These are phyloP conservation scores for Talaromyces sp. DNA, from an alignment of 2,329 filamentous ascomycete genomes.

Conservation along the genomic window DNA sequence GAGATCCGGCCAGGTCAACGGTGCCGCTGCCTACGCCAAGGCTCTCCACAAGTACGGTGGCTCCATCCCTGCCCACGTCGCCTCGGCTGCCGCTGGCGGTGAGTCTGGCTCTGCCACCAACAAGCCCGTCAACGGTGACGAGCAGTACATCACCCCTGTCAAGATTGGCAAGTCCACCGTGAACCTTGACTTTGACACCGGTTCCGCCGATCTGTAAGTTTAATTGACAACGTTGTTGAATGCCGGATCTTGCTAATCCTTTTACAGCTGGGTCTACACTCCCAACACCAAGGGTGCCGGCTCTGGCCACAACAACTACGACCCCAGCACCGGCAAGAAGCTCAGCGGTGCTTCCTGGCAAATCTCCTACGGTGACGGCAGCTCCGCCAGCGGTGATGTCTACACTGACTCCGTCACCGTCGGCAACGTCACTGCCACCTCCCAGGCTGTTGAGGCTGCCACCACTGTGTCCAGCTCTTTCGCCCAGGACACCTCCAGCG, in stretches of 20 bases:
- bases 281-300: slow-evolving; percentile 48
- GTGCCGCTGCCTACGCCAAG: slow-evolving; percentile 9
- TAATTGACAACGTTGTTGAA: not conserved
- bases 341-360: slow-evolving; percentile 51
- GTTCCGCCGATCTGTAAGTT: slow-evolving; percentile 60
- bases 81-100: slow-evolving; percentile 3
- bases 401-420: slow-evolving; percentile 62
- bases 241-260: slow-evolving; percentile 9
- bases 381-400: slow-evolving; percentile 58
- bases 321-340: slow-evolving; percentile 46
- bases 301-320: slow-evolving; percentile 56
- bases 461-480: slow-evolving; percentile 53
- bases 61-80: slow-evolving; percentile 1
- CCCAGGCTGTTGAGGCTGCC: slow-evolving; percentile 64
- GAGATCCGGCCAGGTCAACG: not conserved
- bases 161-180: slow-evolving; percentile 59
- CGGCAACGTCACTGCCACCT: slow-evolving; percentile 53
- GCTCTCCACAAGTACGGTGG: slow-evolving; percentile 9
- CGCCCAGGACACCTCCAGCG: slow-evolving; percentile 46
- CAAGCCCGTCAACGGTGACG: slow-evolving; percentile 45
- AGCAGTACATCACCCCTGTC: slow-evolving; percentile 58
- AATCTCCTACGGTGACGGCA: slow-evolving; percentile 63
- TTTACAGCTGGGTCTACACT: slow-evolving; percentile 60
- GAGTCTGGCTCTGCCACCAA: slow-evolving; percentile 26
- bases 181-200: slow-evolving; percentile 68